Base-by-base conservation (phyloP, 192 early-diverging fungal species). In the Coemansia biformis region DNA sequence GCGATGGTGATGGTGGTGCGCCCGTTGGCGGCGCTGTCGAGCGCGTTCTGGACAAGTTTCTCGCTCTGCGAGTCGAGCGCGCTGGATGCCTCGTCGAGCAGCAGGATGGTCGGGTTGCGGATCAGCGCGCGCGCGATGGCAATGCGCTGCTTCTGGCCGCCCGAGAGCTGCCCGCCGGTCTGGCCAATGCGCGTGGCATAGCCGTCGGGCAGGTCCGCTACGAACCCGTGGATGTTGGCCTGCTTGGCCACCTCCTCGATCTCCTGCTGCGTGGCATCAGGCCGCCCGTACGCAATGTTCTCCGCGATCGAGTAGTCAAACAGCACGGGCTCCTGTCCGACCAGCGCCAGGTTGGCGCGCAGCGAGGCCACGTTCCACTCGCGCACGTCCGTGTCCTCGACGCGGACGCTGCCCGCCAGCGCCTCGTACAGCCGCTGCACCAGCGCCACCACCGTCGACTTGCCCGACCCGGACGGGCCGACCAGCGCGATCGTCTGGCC, bases 261-360 rank as follows among this genome's bases (percentile, higher is more conserved):
- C 43, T 86, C 77, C 30, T 65, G 57, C 38, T 79, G 63, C 6
- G 85, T 66, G 1, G 71, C 70, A 9, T 46, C 57, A 9, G 79
- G 76, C 0, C 73, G 55, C 21, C 83, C 85, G 58, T 89, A 94
- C 7, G 69, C 73, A 42, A 97, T 92, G 79, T 97, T 97, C 13
- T 95, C 91, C 21, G 76, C 78, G 52, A 97, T 86, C 19, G 83
- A 78, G 61, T 89, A 70, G 71, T 92, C 88, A 56, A 95, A 93
- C 31, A 97, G 62, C 31, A 88, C 81, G 4, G 93, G 93, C 74
- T 95, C 92, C 63, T 97, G 93, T 18, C 85, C 84, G 10, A 97
- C 94, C n/a, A 97, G 68, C 14, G 89, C 86, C 76, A 93, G 66
- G 48, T 79, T 79, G 19, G 52, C 33, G 43, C 94, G 83, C 18